These are phyloP conservation scores for Neofusicoccum umdonicola DNA, from an alignment of 2,329 filamentous ascomycete genomes.

Conservation along the genomic window DNA sequence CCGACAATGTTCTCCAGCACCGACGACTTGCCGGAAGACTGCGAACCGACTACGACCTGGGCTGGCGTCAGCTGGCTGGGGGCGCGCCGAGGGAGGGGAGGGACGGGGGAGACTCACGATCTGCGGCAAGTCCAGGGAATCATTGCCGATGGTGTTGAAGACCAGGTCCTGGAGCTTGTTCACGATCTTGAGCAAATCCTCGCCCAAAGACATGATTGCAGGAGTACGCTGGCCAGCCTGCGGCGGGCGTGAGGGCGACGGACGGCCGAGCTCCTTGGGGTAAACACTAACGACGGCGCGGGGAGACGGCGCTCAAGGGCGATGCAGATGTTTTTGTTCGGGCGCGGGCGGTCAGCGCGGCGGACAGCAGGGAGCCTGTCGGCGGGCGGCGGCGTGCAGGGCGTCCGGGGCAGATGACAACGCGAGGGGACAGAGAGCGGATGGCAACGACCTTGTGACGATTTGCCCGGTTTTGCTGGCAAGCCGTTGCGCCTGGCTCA, in stretches of 20 bases:
- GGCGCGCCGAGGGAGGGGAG: constrained; percentile 10
- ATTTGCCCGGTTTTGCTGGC: constrained; percentile 16
- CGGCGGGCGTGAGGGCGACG: background rate
- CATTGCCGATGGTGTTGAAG: constrained; percentile 99
- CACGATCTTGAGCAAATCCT: constrained; percentile 91
- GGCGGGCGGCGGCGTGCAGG: background rate
- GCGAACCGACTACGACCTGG: constrained; percentile 95
- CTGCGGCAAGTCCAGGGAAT: constrained; percentile 94
- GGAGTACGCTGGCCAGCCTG: background rate
- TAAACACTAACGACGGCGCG: constrained; percentile 12
- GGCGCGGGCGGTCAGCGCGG: constrained; percentile 13
- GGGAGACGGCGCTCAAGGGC: constrained; percentile 9
- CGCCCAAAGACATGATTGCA: constrained; percentile 86
- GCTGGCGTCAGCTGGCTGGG: constrained; percentile 22
- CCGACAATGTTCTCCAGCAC: constrained; percentile 99
- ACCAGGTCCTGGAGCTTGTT: constrained; percentile 98
- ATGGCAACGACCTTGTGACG: constrained; percentile 6
- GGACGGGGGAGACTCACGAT: constrained; percentile 76
- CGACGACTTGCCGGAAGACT: constrained; percentile 97
- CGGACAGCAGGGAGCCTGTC: background rate
- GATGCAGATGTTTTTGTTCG: constrained; percentile 16
- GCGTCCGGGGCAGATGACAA: constrained; percentile 11
- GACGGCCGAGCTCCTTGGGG: background rate
- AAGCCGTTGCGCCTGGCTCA: constrained; percentile 13
- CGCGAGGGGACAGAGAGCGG: constrained; percentile 1